A percentile compares a stretch with the other conserved stretches of the same genome.
Evolutionary conservation across 805 yeast species (phyloP).

Genomic region (Sugiyamaella valdiviana): DNA sequence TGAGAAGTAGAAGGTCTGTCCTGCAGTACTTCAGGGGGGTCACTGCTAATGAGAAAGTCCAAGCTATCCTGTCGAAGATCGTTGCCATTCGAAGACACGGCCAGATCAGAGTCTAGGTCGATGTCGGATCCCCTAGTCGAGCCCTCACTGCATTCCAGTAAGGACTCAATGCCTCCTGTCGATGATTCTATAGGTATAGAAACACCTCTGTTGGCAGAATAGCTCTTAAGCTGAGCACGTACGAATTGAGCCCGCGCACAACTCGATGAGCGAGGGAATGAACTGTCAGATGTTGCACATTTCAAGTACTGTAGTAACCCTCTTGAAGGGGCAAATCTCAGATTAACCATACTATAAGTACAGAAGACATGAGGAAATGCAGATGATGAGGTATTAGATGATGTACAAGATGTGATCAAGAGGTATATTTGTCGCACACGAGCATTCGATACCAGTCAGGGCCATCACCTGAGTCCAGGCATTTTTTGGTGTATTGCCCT

Average conservation of each 20-base stretch:
- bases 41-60: constrained; percentile 1
- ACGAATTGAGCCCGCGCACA: not conserved
- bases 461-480: not conserved
- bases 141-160: not conserved
- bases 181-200: not conserved
- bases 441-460: not conserved
- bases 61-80: constrained; percentile 2
- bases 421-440: too few species aligned
- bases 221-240: constrained; percentile 1
- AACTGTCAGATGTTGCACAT: not conserved
- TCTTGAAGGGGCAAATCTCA: constrained; percentile 2
- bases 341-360: not conserved
- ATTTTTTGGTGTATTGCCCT: not conserved
- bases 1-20: not conserved
- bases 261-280: not conserved
- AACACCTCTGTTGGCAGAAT: not conserved
- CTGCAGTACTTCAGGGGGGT: not conserved
- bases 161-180: not conserved
- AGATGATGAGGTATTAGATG: not conserved
- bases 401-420: too few species aligned
- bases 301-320: constrained; percentile 3
- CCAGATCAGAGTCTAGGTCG: not conserved
- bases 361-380: not conserved
- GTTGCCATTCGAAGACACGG: not conserved
- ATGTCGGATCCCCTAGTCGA: not conserved